Evolutionary conservation across 78 protist genomes (phyloP).

Genomic region (Polysphondylium violaceum): DNA sequence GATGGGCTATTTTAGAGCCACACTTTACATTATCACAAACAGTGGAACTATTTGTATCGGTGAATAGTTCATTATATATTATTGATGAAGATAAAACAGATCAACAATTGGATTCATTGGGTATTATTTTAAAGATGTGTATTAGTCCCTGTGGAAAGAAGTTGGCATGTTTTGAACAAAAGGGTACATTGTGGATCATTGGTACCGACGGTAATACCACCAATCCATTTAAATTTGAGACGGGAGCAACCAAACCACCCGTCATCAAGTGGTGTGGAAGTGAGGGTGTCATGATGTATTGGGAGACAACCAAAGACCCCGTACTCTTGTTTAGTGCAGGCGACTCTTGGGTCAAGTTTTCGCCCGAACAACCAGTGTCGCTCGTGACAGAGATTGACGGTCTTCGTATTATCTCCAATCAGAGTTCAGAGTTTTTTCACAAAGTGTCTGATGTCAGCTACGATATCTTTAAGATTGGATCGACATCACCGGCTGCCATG

Average conservation of each 20-base stretch:
- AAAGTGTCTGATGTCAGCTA: constrained; percentile 82
- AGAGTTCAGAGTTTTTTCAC: constrained; percentile 83
- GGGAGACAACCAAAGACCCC: constrained; percentile 13
- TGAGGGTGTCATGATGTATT: constrained; percentile 64
- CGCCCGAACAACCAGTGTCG: constrained; percentile 23
- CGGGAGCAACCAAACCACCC: not conserved
- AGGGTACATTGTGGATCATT: not conserved
- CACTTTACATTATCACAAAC: constrained; percentile 15
- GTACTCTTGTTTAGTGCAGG: constrained; percentile 8
- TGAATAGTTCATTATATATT: constrained; percentile 14
- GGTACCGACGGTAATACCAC: constrained; percentile 3
- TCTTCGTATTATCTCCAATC: constrained; percentile 82
- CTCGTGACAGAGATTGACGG: constrained; percentile 92
- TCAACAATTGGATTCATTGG: constrained; percentile 27
- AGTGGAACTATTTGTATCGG: constrained; percentile 21
- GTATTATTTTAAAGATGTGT: not conserved
- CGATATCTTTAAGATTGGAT: constrained; percentile 84
- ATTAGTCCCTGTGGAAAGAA: constrained; percentile 56
- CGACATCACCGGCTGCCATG: constrained; percentile 79
- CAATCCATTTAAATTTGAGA: constrained; percentile 2
- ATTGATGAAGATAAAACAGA: constrained; percentile 51
- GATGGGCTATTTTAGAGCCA: constrained; percentile 62
- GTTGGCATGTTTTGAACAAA: constrained; percentile 43
- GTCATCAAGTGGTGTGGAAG: constrained; percentile 47
- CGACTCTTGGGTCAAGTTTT: not conserved